These are phyloP conservation scores for Candolleomyces efflorescens DNA, from an alignment of 768 basidiomycete genomes.

Conservation along the genomic window DNA sequence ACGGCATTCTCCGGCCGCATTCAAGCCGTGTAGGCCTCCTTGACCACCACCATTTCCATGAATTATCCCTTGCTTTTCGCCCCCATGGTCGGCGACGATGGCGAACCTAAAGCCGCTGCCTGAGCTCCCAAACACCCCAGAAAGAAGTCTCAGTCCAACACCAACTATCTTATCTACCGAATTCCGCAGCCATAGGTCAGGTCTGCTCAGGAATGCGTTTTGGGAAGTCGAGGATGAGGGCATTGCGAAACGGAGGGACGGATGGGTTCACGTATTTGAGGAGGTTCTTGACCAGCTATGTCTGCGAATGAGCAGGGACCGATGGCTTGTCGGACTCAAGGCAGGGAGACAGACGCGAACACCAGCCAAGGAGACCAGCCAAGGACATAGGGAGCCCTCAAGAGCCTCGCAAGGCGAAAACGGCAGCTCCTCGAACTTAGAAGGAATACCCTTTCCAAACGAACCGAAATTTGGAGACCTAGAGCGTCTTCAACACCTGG, in stretches of 20 bases:
- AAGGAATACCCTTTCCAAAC: background rate
- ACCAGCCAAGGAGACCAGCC: conserved; percentile 17
- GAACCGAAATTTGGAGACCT: background rate
- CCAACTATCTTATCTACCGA: conserved; percentile 32
- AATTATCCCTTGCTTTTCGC: background rate
- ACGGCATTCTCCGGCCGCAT: background rate
- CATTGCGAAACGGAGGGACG: conserved; percentile 28
- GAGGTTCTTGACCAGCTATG: conserved; percentile 45
- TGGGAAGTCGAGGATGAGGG: conserved; percentile 29
- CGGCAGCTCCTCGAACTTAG: too few relatives aligned
- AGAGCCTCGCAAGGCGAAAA: too few relatives aligned
- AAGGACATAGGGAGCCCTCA: conserved; percentile 6
- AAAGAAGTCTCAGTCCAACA: background rate
- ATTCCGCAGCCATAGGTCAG: conserved; percentile 35
- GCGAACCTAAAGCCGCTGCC: conserved; percentile 34
- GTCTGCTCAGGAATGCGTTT: conserved; percentile 37
- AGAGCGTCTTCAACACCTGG: conserved; percentile 11
- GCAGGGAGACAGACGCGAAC: conserved; percentile 19
- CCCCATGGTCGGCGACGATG: conserved; percentile 16
- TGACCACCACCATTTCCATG: background rate
- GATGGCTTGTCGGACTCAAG: conserved; percentile 46
- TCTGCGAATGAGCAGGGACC: conserved; percentile 30
- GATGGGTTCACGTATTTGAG: conserved; percentile 44
- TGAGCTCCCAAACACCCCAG: conserved; percentile 18
- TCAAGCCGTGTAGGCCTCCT: background rate